Evolutionary conservation across 495 filamentous ascomycete genomes (phyloP).

Genomic region (Aspergillus leporis): DNA sequence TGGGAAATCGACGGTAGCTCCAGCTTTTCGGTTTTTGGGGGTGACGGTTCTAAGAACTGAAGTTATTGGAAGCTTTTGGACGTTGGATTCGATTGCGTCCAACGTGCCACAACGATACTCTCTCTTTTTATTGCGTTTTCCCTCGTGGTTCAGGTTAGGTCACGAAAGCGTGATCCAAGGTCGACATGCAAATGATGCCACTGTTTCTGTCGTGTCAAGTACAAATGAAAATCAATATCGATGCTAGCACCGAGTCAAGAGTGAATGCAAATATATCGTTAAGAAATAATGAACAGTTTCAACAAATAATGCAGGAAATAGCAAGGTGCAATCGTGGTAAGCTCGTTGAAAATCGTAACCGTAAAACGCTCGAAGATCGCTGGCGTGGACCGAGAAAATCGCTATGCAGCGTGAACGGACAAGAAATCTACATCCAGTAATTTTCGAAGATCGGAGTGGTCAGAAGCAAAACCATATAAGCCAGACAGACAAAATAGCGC

Average conservation of each 20-base stretch:
- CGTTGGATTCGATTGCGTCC: slow-evolving; percentile 34
- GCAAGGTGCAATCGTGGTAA: slow-evolving; percentile 39
- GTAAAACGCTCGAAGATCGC: slow-evolving; percentile 28
- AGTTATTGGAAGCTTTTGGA: slow-evolving; percentile 13
- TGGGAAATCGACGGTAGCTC: slow-evolving; percentile 93
- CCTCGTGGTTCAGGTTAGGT: slow-evolving; percentile 13
- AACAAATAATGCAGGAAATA: slow-evolving; percentile 31
- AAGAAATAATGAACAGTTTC: slow-evolving; percentile 18
- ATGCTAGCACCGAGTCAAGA: slow-evolving; percentile 16
- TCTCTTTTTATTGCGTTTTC: not conserved
- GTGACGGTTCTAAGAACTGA: slow-evolving; percentile 39
- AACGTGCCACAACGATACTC: slow-evolving; percentile 23
- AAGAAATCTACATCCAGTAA: slow-evolving; percentile 24
- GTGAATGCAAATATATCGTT: slow-evolving; percentile 25
- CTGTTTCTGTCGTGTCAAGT: not conserved
- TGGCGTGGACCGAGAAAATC: slow-evolving; percentile 22
- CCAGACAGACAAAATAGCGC: slow-evolving; percentile 19
- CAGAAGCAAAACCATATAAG: slow-evolving; percentile 21
- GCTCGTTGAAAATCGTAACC: slow-evolving; percentile 39
- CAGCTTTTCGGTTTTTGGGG: slow-evolving; percentile 87
- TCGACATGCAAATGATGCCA: slow-evolving; percentile 11
- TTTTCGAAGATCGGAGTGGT: slow-evolving; percentile 12
- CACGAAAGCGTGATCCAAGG: not conserved
- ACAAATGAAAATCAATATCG: slow-evolving; percentile 5
- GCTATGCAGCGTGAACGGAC: slow-evolving; percentile 19